Evolutionary conservation across 257 asterid genomes (phyloP).

Genomic region (Gynochthodes officinalis): DNA sequence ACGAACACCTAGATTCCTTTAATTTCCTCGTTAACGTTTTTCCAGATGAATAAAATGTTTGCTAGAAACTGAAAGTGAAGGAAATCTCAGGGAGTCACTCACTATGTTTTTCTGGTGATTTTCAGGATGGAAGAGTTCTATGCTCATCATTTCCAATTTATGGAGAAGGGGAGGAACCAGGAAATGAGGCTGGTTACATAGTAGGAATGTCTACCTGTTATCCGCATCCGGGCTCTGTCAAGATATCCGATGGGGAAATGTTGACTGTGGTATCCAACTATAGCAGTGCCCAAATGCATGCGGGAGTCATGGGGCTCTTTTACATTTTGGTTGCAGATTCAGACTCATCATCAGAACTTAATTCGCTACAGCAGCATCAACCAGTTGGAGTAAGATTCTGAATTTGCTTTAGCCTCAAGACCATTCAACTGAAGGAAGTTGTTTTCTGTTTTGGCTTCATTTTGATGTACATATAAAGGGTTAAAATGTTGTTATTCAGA

Average conservation of each 20-base stretch:
- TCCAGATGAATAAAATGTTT: not conserved
- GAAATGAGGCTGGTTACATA: slow-evolving; percentile 79
- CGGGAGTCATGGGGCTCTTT: slow-evolving; percentile 94
- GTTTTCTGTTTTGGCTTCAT: no score
- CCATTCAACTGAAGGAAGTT: no score
- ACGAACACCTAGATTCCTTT: not conserved
- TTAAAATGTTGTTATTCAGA: not conserved
- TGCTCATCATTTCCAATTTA: slow-evolving; percentile 72
- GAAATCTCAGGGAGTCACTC: not conserved
- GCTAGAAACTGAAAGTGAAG: not conserved
- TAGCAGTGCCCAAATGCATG: slow-evolving; percentile 46
- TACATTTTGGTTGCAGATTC: slow-evolving; percentile 68
- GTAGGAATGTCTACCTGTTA: slow-evolving; percentile 92
- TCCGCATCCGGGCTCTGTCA: slow-evolving; percentile 74
- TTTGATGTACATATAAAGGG: no score
- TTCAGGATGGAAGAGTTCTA: slow-evolving; percentile 66
- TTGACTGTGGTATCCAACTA: slow-evolving; percentile 66
- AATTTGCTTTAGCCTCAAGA: not conserved
- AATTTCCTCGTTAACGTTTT: not conserved
- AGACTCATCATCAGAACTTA: slow-evolving; percentile 30
- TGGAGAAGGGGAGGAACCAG: slow-evolving; percentile 67
- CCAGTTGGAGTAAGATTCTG: slow-evolving; percentile 35
- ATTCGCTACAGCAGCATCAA: slow-evolving; percentile 24
- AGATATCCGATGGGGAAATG: slow-evolving; percentile 64
- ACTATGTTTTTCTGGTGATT: slow-evolving; percentile 9